Conservation (phyloP, 2,329 filamentous ascomycete species). For the Aspergillus pseudoglaucus region DNA sequence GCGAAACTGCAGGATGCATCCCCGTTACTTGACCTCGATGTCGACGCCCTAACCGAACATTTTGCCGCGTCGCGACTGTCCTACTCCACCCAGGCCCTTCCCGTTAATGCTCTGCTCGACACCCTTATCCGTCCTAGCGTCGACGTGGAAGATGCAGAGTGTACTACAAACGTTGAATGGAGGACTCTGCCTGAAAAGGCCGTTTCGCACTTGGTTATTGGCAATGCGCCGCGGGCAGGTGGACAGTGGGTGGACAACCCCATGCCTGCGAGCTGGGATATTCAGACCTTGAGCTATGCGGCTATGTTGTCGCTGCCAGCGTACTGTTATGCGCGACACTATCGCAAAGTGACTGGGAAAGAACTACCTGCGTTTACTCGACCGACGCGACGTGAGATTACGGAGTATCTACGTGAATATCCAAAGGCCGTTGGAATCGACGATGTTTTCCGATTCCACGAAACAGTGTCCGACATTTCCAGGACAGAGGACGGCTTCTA, state of each 20-base stretch:
- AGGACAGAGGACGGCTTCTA: constrained; percentile 43
- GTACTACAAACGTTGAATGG: constrained; percentile 50
- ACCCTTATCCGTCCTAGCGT: constrained; percentile 54
- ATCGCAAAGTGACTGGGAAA: constrained; percentile 36
- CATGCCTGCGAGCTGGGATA: constrained; percentile 47
- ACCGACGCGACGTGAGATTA: constrained; percentile 49
- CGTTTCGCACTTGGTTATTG: constrained; percentile 50
- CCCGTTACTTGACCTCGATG: constrained; percentile 44
- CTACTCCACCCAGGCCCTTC: constrained; percentile 56
- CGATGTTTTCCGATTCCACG: constrained; percentile 40
- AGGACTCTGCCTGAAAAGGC: constrained; percentile 44
- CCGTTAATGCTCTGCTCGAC: constrained; percentile 55
- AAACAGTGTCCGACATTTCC: constrained; percentile 39
- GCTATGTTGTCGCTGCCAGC: constrained; percentile 56
- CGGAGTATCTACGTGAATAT: constrained; percentile 51
- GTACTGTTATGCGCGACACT: constrained; percentile 52
- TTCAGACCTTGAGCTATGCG: constrained; percentile 56
- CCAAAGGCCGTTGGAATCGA: constrained; percentile 48
- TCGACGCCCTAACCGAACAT: constrained; percentile 48
- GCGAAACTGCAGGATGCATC: constrained; percentile 45
- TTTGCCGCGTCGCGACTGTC: constrained; percentile 52
- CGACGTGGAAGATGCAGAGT: constrained; percentile 49
- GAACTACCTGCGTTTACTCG: constrained; percentile 47
- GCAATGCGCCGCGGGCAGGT: constrained; percentile 45
- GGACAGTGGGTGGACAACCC: constrained; percentile 56